A percentile compares a stretch with the other conserved stretches of the same genome.
Conservation (phyloP, 139 green algal species). For the Nannochloris sp. region DNA sequence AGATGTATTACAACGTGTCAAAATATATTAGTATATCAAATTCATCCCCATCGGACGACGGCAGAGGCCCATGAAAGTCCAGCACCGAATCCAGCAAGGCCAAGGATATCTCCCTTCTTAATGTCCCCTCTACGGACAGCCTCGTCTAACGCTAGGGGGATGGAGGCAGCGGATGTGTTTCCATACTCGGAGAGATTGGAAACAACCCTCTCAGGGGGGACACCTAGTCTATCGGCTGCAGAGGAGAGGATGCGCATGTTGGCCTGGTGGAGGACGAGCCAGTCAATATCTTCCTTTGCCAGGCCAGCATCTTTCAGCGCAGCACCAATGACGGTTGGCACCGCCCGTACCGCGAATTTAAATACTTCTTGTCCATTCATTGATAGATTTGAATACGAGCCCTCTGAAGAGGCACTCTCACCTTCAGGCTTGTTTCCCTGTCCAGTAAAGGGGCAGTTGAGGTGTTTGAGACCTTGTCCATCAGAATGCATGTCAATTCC, state of each 20-base stretch:
- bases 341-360: constrained; percentile 91
- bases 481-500: constrained; percentile 80
- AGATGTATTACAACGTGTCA: no score
- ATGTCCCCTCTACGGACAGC: constrained; percentile 72
- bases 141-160: constrained; percentile 91
- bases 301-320: constrained; percentile 67
- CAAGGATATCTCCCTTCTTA: constrained; percentile 59
- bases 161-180: constrained; percentile 93
- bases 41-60: constrained; percentile 83
- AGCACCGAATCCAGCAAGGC: constrained; percentile 91
- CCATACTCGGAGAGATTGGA: constrained; percentile 86
- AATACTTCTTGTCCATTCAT: constrained; percentile 98
- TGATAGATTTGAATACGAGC: constrained; percentile 63
- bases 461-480: constrained; percentile 66
- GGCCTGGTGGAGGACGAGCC: constrained; percentile 90
- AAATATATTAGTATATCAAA: not conserved
- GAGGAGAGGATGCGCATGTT: constrained; percentile 95
- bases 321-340: constrained; percentile 74
- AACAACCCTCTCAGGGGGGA: constrained; percentile 63
- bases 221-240: constrained; percentile 68
- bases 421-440: constrained; percentile 12
- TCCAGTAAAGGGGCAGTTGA: constrained; percentile 49
- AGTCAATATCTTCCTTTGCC: constrained; percentile 66
- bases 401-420: constrained; percentile 11
- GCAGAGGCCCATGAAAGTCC: constrained; percentile 86